Percentiles rank a stretch among this genome's conserved stretches.
Evolutionary conservation across 140 eudicot species (phyloP).

Genomic region (Anethum foeniculum): DNA sequence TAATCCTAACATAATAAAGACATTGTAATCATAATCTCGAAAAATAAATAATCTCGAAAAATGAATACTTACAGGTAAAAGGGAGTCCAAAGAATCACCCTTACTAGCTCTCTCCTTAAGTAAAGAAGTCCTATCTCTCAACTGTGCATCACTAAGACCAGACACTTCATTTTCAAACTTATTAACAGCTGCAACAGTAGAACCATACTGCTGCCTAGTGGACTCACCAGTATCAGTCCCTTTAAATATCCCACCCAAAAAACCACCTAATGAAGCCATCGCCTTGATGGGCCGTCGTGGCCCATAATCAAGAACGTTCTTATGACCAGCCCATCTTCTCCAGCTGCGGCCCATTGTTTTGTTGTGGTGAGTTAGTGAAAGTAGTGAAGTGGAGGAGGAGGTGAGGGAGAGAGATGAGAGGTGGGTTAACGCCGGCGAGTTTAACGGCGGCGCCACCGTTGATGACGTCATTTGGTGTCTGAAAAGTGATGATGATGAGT

Average conservation of each 20-base stretch:
- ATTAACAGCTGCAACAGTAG: slow-evolving; percentile 44
- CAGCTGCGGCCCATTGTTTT: not conserved
- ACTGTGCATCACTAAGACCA: slow-evolving; percentile 41
- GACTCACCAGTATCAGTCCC: slow-evolving; percentile 66
- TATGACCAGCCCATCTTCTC: slow-evolving; percentile 9
- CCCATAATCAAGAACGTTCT: not conserved
- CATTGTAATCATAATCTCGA: no score
- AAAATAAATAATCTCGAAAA: no score
- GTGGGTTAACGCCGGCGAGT: slow-evolving; percentile 3
- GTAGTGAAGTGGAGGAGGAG: slow-evolving; percentile 1
- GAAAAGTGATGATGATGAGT: not conserved
- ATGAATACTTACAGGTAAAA: slow-evolving; percentile 52
- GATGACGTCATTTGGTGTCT: not conserved
- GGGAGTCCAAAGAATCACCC: slow-evolving; percentile 65
- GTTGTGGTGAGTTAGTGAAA: not conserved
- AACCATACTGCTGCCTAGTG: slow-evolving; percentile 61
- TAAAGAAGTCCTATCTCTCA: slow-evolving; percentile 49
- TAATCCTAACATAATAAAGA: no score
- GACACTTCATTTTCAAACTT: slow-evolving; percentile 43
- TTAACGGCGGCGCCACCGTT: not conserved
- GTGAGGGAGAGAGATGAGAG: slow-evolving; percentile 7
- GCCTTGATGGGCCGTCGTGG: not conserved
- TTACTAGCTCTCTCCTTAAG: slow-evolving; percentile 53
- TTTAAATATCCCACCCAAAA: slow-evolving; percentile 61
- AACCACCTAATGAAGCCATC: slow-evolving; percentile 56